Evolutionary conservation across 2,329 filamentous ascomycete genomes (phyloP), one percentile per base, ranked within the genome.

Genomic region (Lasiodiplodia sp.): DNA sequence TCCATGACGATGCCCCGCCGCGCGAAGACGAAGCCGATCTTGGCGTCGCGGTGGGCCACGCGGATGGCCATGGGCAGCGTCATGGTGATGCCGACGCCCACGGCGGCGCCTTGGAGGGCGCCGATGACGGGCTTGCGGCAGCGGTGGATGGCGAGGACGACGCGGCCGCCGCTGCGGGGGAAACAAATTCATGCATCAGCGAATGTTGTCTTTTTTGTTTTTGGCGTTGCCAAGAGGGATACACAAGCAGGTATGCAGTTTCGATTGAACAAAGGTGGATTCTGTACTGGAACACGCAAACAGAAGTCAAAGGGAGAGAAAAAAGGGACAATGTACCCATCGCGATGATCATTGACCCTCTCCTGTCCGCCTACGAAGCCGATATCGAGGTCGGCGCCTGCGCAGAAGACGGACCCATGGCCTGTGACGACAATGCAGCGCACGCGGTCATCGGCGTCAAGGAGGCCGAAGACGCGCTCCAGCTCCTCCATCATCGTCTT

Each of bases 1-100:
- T 94, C 92, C 86, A 92, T 90, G 69, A 88, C 84, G 73, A 94
- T 84, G 1, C 91, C 91, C 53, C 91, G 85, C 31, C 90, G 86
- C 28, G 86, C 84, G 77, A 94, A 94, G 21, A 93, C 90, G 75
- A 93, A 92, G 65, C 91, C 91, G 71, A 93, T 86, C 75, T 91
- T 91, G 2, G 90, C 89, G 12, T 81, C 79, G 51, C 80, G 76
- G 71, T 86, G 87, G 49, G 81, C 83, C 37, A 86, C 80, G 52
- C 86, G 82, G 66, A 88, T 87, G 38, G 82, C 83, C 75, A 86
- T 86, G 23, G 86, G 85, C 14, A 88, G 81, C 0, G 84, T 86
- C 84, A 87, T 86, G 49, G 86, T 88, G 72, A 88, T 87, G 14
- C 86, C 86, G 25, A 88, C 81, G 23, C 86, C 86, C 1, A 87